Base-by-base conservation (phyloP, 2,329 filamentous ascomycete species). In the Fonsecaea pedrosoi region DNA sequence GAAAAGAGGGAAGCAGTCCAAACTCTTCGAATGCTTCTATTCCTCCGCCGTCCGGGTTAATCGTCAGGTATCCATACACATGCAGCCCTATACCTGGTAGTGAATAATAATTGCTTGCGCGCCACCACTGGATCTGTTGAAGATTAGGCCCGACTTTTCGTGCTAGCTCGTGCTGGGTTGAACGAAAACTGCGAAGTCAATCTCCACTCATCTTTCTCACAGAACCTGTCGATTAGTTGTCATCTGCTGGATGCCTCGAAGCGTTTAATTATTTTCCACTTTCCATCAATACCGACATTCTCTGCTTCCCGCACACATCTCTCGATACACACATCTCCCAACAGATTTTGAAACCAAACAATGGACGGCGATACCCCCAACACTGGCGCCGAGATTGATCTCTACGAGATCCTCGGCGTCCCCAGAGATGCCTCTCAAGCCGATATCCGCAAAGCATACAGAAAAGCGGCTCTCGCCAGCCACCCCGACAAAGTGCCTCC, bases 401-500 rank as follows among this genome's bases (percentile, higher is more conserved):
- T 73, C 62, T 73, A 73, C 62, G 69, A 65, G 40, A 71, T 72
- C 62, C 70, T 72, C 69, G 90, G 88, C 67, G 86, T 98, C 74
- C 83, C 89, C 60, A 90, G 85, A 77, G 82, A 65, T 55, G 69
- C 72, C 64, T 69, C 68, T 1, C 70, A 70, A 50, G 54, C 66
- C 50, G 72, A 73, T 57, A 73, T 73, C 65, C 69, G 70, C 63
- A 73, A 97, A 83, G 94, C 94, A 37, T 97, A 97, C 81, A 89
- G 94, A 77, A 97, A 94, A 82, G 86, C 95, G 73, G 95, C 95
- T 73, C 97, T 98, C 78, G 87, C 66, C 37, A 91, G 93, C 76
- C 95, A 99, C 77, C 95, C 95, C 55, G 95, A 99, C 82, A 99
- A 99, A 82, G 95, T 96, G 65, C 85, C 93, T 73, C 92, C 94